A percentile compares a stretch with the other conserved stretches of the same genome.
phyloP scores from a whole-genome alignment of 2,329 filamentous ascomycete species.

The Geosmithia morbida region DNA sequence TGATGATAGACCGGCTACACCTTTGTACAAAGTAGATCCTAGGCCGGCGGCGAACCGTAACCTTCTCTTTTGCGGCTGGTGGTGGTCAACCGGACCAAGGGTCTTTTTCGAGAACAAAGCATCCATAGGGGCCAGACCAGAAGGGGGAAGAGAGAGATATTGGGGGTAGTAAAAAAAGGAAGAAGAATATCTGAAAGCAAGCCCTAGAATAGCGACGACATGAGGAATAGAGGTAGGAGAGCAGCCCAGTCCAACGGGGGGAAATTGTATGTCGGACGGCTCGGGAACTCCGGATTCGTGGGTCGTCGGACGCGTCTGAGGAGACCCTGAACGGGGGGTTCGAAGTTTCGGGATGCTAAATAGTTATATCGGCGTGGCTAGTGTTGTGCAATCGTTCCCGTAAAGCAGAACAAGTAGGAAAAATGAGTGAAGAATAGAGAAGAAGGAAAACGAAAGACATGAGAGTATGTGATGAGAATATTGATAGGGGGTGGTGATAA shows the following conservation, averaged over 20 bases:
- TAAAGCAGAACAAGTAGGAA: not conserved
- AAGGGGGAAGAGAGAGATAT: not conserved
- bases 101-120: not conserved
- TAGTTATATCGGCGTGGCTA: not conserved
- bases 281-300: not conserved
- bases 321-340: not conserved
- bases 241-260: too few relatives aligned
- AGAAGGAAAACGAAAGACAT: not conserved
- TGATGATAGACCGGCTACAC: conserved; percentile 14
- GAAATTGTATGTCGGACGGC: not conserved
- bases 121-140: not conserved
- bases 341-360: not conserved
- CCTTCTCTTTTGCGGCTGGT: not conserved
- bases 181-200: not conserved
- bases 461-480: too few relatives aligned
- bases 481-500: too few relatives aligned
- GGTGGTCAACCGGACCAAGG: not conserved
- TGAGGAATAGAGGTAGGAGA: not conserved
- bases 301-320: not conserved
- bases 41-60: not conserved
- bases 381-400: not conserved
- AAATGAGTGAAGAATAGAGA: not conserved
- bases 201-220: not conserved
- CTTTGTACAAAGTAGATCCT: conserved; percentile 1
- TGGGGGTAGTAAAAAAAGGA: not conserved